phyloP scores from a whole-genome alignment of 192 early-diverging fungal genomes.

The Rhizophagus prolifer region DNA sequence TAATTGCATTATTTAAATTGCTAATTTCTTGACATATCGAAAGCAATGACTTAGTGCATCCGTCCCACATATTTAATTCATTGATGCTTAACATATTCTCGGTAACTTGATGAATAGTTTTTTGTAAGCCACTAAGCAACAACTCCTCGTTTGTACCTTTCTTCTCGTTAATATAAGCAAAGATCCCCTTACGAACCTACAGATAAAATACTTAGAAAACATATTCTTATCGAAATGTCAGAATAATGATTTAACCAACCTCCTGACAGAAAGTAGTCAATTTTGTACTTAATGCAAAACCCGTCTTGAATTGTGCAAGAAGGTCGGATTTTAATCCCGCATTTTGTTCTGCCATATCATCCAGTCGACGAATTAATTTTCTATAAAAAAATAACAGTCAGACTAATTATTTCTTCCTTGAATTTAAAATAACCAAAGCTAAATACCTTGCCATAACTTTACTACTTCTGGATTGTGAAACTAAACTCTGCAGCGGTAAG shows the following conservation, averaged over 20 bases:
- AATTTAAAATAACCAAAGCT: not conserved
- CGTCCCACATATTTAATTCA: conserved; percentile 63
- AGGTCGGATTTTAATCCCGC: conserved; percentile 48
- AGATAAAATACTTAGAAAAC: not conserved
- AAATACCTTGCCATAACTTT: conserved; percentile 58
- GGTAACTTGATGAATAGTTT: conserved; percentile 57
- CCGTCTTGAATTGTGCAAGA: conserved; percentile 45
- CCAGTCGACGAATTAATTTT: conserved; percentile 65
- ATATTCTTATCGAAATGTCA: not conserved
- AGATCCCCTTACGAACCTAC: conserved; percentile 40
- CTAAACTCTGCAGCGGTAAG: conserved; percentile 38
- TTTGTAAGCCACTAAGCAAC: conserved; percentile 45
- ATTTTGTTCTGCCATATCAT: conserved; percentile 55
- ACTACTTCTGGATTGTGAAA: conserved; percentile 47
- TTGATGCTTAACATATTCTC: conserved; percentile 56
- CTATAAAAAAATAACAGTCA: conserved; percentile 30
- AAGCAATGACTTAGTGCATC: conserved; percentile 51
- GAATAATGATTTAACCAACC: conserved; percentile 35
- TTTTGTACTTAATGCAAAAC: conserved; percentile 50
- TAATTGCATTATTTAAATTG: conserved; percentile 45
- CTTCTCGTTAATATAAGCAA: conserved; percentile 45
- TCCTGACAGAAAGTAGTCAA: conserved; percentile 49
- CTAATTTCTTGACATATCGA: conserved; percentile 47
- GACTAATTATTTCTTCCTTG: not conserved
- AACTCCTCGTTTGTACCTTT: conserved; percentile 46